These are phyloP conservation scores for Phaffia tasmanica DNA, from an alignment of 768 basidiomycete genomes.

Conservation along the genomic window DNA sequence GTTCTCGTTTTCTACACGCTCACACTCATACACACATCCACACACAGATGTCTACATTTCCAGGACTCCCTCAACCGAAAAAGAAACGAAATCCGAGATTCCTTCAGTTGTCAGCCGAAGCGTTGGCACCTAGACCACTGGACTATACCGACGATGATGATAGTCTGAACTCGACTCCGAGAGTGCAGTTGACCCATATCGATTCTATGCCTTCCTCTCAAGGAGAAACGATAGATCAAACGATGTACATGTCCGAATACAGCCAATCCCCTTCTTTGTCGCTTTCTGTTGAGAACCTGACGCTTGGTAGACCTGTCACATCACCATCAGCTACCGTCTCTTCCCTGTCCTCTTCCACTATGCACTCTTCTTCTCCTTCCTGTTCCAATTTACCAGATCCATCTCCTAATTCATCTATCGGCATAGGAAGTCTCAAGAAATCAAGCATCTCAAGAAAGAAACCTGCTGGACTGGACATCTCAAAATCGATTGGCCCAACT, in stretches of 20 bases:
- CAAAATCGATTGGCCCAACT: conserved; percentile 31
- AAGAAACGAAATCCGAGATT: conserved; percentile 89
- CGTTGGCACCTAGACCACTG: conserved; percentile 23
- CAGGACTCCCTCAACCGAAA: conserved; percentile 22
- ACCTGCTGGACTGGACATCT: conserved; percentile 36
- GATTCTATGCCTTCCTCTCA: not conserved
- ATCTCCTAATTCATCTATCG: not conserved
- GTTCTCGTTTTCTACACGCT: no score
- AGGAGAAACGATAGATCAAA: no score
- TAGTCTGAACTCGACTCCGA: conserved; percentile 3
- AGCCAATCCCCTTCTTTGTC: not conserved
- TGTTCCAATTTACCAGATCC: not conserved
- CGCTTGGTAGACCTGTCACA: not conserved
- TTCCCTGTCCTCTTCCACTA: conserved; percentile 1
- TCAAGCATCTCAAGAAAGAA: conserved; percentile 35
- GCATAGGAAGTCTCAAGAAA: conserved; percentile 27
- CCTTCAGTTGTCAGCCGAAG: conserved; percentile 55
- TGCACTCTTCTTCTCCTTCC: not conserved
- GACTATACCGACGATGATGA: conserved; percentile 8
- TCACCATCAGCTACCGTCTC: conserved; percentile 1
- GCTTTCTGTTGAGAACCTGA: conserved; percentile 2
- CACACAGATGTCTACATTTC: conserved; percentile 17
- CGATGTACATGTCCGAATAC: no score
- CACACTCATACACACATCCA: no score
- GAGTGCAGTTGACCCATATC: not conserved